A percentile compares a stretch with the other conserved stretches of the same genome.
Evolutionary conservation across 2,329 filamentous ascomycete species (phyloP).

Genomic region (Ascochyta pisi): DNA sequence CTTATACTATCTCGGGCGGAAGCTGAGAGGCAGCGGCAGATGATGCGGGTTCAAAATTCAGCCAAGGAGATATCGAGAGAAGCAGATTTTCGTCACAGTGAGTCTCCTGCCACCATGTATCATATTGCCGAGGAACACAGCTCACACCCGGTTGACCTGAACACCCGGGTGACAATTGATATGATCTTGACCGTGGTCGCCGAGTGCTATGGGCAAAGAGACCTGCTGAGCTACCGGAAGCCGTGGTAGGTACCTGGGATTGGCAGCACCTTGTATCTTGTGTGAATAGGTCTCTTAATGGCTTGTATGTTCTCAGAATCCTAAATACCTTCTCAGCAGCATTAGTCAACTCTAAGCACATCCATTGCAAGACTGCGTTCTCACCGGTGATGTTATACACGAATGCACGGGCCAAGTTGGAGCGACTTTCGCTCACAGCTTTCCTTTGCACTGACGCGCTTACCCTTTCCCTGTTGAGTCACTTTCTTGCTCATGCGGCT

Average conservation of each 20-base stretch:
- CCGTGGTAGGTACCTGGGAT: conserved; percentile 23
- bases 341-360: not conserved
- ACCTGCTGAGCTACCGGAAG: conserved; percentile 78
- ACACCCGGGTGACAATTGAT: conserved; percentile 74
- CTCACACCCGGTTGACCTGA: conserved; percentile 53
- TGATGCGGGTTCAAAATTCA: conserved; percentile 18
- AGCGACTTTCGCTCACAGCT: conserved; percentile 8
- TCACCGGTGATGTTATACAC: not conserved
- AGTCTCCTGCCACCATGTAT: too few relatives aligned
- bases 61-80: conserved; percentile 1
- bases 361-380: not conserved
- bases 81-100: not conserved
- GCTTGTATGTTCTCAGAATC: not conserved
- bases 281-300: not conserved
- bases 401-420: conserved; percentile 13
- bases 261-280: not conserved
- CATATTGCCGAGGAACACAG: not conserved
- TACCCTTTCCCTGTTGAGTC: conserved; percentile 34
- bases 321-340: not conserved
- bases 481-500: conserved; percentile 39
- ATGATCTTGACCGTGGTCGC: conserved; percentile 90
- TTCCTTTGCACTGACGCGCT: conserved; percentile 24
- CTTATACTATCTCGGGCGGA: conserved; percentile 25
- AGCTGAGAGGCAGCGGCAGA: conserved; percentile 31
- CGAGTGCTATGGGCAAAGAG: conserved; percentile 87